Conservation (phyloP, 805 yeast species). For the Zygoascus flipseniorum region DNA sequence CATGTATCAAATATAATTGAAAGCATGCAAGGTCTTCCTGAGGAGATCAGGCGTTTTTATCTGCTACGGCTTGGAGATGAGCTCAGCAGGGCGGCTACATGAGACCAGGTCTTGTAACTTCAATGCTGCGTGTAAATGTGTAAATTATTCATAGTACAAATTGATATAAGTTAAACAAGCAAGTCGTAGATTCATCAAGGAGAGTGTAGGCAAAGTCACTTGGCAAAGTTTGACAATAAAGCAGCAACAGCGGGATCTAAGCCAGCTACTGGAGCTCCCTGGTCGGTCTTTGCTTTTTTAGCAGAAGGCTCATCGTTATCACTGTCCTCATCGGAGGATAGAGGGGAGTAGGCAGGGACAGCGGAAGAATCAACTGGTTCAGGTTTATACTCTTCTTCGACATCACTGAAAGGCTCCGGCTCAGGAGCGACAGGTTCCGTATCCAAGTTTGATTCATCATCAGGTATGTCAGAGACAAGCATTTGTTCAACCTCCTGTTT, state of each 20-base stretch:
- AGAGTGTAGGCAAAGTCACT: conserved; percentile 26
- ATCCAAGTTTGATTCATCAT: conserved; percentile 1
- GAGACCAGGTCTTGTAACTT: too few relatives aligned
- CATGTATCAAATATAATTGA: conserved; percentile 18
- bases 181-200: not conserved
- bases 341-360: conserved; percentile 19
- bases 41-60: conserved; percentile 24
- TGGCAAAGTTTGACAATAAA: conserved; percentile 41
- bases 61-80: conserved; percentile 25
- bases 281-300: conserved; percentile 24
- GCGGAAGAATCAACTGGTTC: conserved; percentile 2
- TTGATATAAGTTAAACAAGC: not conserved
- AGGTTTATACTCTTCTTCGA: not conserved
- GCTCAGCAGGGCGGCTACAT: conserved; percentile 8
- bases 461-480: conserved; percentile 4
- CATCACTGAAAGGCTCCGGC: not conserved
- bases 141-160: not conserved
- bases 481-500: conserved; percentile 14
- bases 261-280: conserved; percentile 35
- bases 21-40: conserved; percentile 22
- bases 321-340: conserved; percentile 39
- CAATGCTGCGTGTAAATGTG: not conserved
- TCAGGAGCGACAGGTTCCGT: conserved; percentile 1
- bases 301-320: conserved; percentile 22
- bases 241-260: conserved; percentile 41